Percentiles rank a stretch among this genome's conserved stretches.
Evolutionary conservation across 164 flowering plant genomes (phyloP).

Genomic region (Kingdonia uniflora): DNA sequence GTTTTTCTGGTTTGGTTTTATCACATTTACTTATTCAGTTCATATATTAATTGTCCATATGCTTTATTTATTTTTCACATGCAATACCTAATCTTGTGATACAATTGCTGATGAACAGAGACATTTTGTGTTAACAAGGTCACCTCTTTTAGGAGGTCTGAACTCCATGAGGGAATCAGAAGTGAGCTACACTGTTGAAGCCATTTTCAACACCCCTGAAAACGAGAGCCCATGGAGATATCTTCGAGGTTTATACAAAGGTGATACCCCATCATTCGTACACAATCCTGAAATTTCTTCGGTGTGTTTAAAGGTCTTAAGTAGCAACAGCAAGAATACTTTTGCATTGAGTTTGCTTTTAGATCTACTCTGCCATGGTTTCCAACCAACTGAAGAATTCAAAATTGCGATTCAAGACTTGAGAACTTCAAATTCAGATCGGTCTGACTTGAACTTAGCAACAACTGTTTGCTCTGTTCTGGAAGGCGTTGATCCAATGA

Average conservation of each 20-base stretch:
- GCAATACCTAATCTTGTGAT: too few relatives aligned
- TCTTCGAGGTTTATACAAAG: conserved; percentile 76
- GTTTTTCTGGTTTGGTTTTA: too few relatives aligned
- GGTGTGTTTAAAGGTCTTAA: conserved; percentile 52
- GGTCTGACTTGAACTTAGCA: conserved; percentile 28
- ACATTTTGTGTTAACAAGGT: conserved; percentile 73
- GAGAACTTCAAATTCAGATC: conserved; percentile 18
- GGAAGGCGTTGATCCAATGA: conserved; percentile 56
- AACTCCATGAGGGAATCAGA: conserved; percentile 69
- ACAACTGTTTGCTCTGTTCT: conserved; percentile 47
- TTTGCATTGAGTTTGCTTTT: conserved; percentile 74
- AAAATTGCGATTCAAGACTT: conserved; percentile 35
- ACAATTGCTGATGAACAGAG: conserved; percentile 32
- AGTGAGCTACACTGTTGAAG: conserved; percentile 50
- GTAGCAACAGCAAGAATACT: conserved; percentile 20
- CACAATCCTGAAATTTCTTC: conserved; percentile 42
- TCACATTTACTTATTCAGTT: too few relatives aligned
- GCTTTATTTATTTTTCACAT: too few relatives aligned
- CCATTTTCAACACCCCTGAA: conserved; percentile 62
- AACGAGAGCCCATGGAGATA: conserved; percentile 98
- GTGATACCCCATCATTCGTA: conserved; percentile 30
- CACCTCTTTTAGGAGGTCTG: conserved; percentile 75
- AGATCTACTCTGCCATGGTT: conserved; percentile 66
- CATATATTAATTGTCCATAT: too few relatives aligned
- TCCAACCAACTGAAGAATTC: conserved; percentile 46